Evolutionary conservation across 1,284 basidiomycete species (phyloP).

Genomic region (Leccinum pachyderme): DNA sequence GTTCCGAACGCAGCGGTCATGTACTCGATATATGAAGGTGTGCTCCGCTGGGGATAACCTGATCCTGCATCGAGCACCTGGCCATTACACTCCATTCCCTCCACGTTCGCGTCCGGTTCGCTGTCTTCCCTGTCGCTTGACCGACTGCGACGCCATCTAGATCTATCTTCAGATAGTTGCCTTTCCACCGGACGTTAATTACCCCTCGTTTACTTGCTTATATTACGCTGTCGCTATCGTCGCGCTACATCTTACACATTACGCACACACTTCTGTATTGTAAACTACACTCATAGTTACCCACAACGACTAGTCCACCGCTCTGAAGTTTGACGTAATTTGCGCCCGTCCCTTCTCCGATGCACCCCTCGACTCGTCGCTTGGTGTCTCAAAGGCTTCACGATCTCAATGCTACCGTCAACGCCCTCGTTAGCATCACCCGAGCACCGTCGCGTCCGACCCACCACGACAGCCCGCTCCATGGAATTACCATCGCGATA

Average conservation of each 20-base stretch:
- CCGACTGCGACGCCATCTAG: conserved; percentile 12
- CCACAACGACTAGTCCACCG: conserved; percentile 23
- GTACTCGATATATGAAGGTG: conserved; percentile 85
- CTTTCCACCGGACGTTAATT: not conserved
- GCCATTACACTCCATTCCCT: not conserved
- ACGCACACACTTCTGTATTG: conserved; percentile 17
- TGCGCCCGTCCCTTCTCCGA: not conserved
- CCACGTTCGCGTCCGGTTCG: not conserved
- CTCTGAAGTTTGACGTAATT: not conserved
- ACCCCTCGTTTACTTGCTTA: conserved; percentile 7
- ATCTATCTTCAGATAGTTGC: conserved; percentile 11
- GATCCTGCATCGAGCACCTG: not conserved
- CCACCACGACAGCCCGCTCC: conserved; percentile 25
- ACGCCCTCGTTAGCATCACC: conserved; percentile 22
- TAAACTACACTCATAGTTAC: conserved; percentile 25
- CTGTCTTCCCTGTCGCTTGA: not conserved
- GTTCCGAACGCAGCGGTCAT: conserved; percentile 97
- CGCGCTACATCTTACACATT: not conserved
- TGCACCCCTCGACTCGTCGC: not conserved
- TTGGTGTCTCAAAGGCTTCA: conserved; percentile 6
- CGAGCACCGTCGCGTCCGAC: not conserved
- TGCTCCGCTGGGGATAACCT: conserved; percentile 54
- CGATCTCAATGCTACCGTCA: conserved; percentile 14
- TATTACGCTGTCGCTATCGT: conserved; percentile 15
- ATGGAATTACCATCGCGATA: conserved; percentile 57